Evolutionary conservation across 169 alveolate species (phyloP).

Genomic region (Theileria annulata): DNA sequence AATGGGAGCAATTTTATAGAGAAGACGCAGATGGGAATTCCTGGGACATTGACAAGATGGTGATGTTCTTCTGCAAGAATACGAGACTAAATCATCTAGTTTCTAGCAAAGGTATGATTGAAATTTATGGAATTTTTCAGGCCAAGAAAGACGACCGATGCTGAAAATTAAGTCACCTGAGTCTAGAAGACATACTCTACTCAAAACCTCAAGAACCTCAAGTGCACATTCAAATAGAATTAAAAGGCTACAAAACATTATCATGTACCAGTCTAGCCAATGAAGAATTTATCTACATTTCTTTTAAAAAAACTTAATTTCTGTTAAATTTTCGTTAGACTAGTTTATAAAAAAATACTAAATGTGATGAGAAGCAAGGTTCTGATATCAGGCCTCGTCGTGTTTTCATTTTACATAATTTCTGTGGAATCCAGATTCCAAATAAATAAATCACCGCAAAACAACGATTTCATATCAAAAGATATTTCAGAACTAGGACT

Average conservation of each 20-base stretch:
- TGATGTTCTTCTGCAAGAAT: slow-evolving; percentile 15
- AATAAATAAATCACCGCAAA: slow-evolving; percentile 10
- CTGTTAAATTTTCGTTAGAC: background rate
- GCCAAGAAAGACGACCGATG: background rate
- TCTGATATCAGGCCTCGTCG: background rate
- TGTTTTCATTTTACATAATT: background rate
- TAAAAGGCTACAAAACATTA: slow-evolving; percentile 14
- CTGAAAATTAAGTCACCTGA: slow-evolving; percentile 1
- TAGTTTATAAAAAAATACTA: too few relatives aligned
- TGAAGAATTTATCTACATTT: background rate
- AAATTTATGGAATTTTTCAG: slow-evolving; percentile 1
- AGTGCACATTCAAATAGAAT: slow-evolving; percentile 7
- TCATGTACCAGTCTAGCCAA: background rate
- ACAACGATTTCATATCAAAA: slow-evolving; percentile 25
- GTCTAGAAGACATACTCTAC: background rate
- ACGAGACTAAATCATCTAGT: slow-evolving; percentile 13
- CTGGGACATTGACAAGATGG: slow-evolving; percentile 50
- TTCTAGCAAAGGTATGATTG: background rate
- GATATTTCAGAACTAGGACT: background rate
- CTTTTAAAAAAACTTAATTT: background rate
- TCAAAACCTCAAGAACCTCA: slow-evolving; percentile 13
- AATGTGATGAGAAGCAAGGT: background rate
- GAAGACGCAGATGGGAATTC: background rate
- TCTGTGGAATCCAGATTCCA: background rate
- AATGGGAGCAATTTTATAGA: slow-evolving; percentile 8